These are phyloP conservation scores for Inonotus hispidus DNA, from an alignment of 1,284 basidiomycete genomes.

Conservation along the genomic window DNA sequence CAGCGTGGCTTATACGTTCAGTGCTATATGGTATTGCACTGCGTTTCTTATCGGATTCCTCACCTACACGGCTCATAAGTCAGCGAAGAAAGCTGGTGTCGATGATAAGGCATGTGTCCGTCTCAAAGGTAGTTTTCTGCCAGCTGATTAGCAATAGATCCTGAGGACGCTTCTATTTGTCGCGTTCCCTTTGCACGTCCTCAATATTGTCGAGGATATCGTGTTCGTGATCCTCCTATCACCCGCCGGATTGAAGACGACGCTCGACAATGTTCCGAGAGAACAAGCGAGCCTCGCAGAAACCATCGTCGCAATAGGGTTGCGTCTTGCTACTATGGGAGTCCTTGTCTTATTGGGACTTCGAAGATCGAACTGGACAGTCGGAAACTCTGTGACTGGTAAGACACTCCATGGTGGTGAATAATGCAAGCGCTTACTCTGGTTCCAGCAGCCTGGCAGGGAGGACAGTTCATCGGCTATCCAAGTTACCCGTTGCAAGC, in stretches of 20 bases:
- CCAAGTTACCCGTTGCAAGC: neutral
- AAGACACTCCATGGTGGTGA: neutral
- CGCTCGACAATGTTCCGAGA: neutral
- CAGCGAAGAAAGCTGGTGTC: neutral
- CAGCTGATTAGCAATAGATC: neutral
- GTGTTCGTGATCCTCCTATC: slow-evolving; percentile 3
- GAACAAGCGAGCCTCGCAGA: neutral
- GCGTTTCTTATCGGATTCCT: neutral
- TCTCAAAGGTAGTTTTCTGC: neutral
- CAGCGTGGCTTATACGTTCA: neutral
- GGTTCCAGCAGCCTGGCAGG: neutral
- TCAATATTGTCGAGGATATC: neutral
- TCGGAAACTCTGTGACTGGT: neutral
- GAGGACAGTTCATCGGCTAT: neutral
- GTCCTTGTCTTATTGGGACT: neutral
- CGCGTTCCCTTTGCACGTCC: neutral
- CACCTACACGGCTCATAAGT: neutral
- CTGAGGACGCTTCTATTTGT: neutral
- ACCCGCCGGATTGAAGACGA: neutral
- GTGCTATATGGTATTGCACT: slow-evolving; percentile 4
- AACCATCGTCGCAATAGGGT: neutral
- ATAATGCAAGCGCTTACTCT: neutral
- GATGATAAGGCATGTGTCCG: neutral
- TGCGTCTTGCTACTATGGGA: neutral
- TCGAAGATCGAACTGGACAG: neutral